Base-by-base conservation (phyloP, 2,329 filamentous ascomycete species). In the Xylaria hypoxylon region DNA sequence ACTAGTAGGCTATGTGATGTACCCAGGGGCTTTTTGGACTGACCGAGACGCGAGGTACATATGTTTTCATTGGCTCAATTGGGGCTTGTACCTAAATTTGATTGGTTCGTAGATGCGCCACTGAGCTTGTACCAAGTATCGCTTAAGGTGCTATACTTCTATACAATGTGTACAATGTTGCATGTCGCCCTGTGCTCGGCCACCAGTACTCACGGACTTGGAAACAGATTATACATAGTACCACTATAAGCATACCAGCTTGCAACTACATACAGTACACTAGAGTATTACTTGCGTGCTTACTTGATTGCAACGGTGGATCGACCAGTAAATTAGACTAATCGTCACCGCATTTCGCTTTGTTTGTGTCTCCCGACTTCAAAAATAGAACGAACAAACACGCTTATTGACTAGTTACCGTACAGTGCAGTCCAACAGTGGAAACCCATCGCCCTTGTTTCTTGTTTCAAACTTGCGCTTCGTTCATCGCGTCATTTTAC, bases 351-450 rank as follows among this genome's bases (percentile, higher is more conserved):
- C 11, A 45, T 33, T 19, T 45, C 17, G 38, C 11, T 15, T n/a
- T 24, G 19, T n/a, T 22, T 17, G 22, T 45, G 31, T 48, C 48
- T 64, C 24, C 31, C 65, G 55, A 45, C 47, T 31, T 65, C 65
- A 65, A 65, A 67, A 68, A 68, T 67, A 64, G 64, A 67, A 64
- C 59, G 64, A 67, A 64, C 59, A 56, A 19, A 7, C 7, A 40
- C 33, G 5, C 45, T 51, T 53, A 42, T 5, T 2, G 13, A 26
- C 48, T 45, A 59, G 45, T 15, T 51, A 35, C 45, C 56, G 42
- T 53, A 58, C 52, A 45, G 63, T 56, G 56, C 24, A 24, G 28
- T 24, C 24, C 4, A 31, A n/a, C 51, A 5, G 24, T 48, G 15
- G 65, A 53, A 5, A 26, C 61, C 61, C 61, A 35, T 22, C 62